A percentile compares a stretch with the other conserved stretches of the same genome.
phyloP scores from a whole-genome alignment of 257 asterid species.

The Capsicum pubescens region DNA sequence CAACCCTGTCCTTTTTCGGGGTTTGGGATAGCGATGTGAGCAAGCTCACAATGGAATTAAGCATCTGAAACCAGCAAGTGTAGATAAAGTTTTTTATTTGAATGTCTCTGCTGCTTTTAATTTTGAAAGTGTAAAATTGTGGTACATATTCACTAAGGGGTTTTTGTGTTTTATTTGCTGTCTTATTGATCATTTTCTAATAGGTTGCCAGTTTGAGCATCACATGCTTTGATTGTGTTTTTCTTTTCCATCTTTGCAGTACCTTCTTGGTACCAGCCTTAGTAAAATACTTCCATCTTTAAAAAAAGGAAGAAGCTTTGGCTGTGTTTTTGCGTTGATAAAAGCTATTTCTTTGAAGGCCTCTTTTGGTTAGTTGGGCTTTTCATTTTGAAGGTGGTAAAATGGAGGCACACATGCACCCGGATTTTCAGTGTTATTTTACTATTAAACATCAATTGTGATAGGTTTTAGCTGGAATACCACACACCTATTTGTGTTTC shows the following conservation, averaged over 20 bases:
- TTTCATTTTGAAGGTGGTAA: neutral
- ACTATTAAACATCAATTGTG: constrained; percentile 3
- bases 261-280: constrained; percentile 21
- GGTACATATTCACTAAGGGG: neutral
- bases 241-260: neutral
- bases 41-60: neutral
- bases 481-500: neutral
- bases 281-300: neutral
- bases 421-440: constrained; percentile 1
- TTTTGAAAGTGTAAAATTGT: neutral
- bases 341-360: neutral
- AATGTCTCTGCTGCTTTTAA: neutral
- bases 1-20: neutral
- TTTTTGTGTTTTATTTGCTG: constrained; percentile 1
- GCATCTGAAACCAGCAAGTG: constrained; percentile 22
- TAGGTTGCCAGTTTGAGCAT: neutral
- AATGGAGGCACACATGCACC: neutral
- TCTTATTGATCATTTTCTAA: neutral
- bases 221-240: constrained; percentile 20
- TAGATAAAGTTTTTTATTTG: neutral
- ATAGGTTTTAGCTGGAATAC: neutral
- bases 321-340: constrained; percentile 7
- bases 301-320: constrained; percentile 9
- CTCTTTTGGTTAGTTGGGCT: neutral
- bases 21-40: neutral